Conservation (phyloP, 805 yeast genomes). For the Zygotorulaspora chibaensis region DNA sequence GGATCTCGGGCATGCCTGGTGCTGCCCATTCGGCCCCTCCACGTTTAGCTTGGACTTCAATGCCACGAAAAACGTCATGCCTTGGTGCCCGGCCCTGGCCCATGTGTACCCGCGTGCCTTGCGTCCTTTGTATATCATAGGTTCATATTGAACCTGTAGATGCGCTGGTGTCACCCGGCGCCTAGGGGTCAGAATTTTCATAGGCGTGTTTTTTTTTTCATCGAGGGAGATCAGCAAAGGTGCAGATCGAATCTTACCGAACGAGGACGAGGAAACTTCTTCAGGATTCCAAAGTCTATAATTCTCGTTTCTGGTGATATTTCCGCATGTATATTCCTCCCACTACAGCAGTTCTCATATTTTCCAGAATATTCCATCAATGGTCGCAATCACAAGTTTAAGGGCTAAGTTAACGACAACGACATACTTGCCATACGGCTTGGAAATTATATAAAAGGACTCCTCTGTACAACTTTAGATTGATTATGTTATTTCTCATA, state of each 20-base stretch:
- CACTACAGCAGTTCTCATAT: not conserved
- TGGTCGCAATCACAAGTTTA: slow-evolving; percentile 4
- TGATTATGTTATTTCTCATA: not conserved
- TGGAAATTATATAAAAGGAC: slow-evolving; percentile 9
- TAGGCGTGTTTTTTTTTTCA: too few species aligned
- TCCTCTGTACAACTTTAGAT: not conserved
- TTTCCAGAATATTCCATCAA: slow-evolving; percentile 15
- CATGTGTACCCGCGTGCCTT: too few species aligned
- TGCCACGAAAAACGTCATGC: too few species aligned
- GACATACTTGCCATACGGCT: not conserved
- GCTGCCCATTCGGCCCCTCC: too few species aligned
- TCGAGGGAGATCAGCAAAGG: not conserved
- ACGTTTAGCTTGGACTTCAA: too few species aligned
- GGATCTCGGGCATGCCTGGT: too few species aligned
- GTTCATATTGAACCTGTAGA: too few species aligned
- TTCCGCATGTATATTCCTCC: not conserved
- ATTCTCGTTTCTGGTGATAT: too few species aligned
- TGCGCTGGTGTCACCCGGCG: too few species aligned
- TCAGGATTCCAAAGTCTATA: not conserved
- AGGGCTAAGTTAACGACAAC: slow-evolving; percentile 2
- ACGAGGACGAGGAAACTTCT: not conserved
- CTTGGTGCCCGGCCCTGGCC: too few species aligned
- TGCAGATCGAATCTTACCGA: slow-evolving; percentile 3
- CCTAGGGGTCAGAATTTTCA: too few species aligned
- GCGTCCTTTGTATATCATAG: too few species aligned